Base-by-base conservation (phyloP, 805 yeast genomes). In the Candida tammaniensis region DNA sequence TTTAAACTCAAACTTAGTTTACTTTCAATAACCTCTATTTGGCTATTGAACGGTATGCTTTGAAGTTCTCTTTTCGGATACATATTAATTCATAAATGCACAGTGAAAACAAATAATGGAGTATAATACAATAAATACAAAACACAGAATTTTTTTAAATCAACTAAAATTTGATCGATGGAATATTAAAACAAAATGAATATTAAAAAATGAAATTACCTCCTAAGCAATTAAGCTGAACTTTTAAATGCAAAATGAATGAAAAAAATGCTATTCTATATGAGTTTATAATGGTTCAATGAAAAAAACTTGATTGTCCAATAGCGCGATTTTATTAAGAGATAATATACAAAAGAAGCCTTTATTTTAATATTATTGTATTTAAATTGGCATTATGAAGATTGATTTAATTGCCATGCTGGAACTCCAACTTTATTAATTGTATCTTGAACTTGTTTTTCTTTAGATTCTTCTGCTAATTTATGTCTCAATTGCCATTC, bases 401-500 rank as follows among this genome's bases (percentile, higher is more conserved):
- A 31, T 18, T 33, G 40, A 30, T 57, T 59, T 35, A 67, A 48
- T 42, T 67, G 72, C 72, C 72, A 67, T 13, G 70, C 51, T 11
- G 72, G 72, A 8, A 63, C 68, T 7, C 71, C 71, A 6, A 64
- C 61, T 31, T 52, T 60, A 27, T 57, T 52, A 29, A 63, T 55
- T n/a, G 55, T 47, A 14, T 53, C 51, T 22, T 49, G 40, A 17
- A 61, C 59, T 16, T 42, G 33, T 17, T 53, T 42, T 10, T 49
- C 46, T 6, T 41, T 31, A 18, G 33, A 26, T 18, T 43, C 47
- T 44, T 64, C 70, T 17, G 48, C 39, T 36, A 52, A 39, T 46
- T 61, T 64, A 41, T 63, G 68, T 35, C 60, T 51, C 43, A 65
- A 41, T 44, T 65, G 72, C 73, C 73, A 68, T 35, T 58, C 65